Evolutionary conservation across 371 early-diverging fungal species (phyloP).

Genomic region (Mucor plumbeus): DNA sequence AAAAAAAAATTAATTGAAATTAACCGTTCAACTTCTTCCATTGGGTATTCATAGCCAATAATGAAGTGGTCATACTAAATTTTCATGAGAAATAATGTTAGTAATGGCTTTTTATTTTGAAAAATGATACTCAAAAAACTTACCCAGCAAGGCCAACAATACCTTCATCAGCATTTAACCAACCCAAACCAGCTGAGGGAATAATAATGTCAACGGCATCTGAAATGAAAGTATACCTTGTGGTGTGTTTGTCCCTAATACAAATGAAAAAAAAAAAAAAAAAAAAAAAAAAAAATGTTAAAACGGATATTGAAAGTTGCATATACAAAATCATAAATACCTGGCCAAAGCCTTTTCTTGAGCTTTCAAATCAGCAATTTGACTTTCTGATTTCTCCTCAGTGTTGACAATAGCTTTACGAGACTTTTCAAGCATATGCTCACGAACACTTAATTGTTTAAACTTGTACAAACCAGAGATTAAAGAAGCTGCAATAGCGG

Average conservation of each 20-base stretch:
- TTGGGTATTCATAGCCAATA: conserved; percentile 53
- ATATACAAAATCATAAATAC: conserved; percentile 36
- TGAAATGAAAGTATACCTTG: conserved; percentile 61
- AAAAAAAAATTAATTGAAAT: background rate
- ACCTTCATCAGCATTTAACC: conserved; percentile 64
- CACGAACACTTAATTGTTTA: conserved; percentile 50
- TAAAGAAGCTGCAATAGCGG: conserved; percentile 66
- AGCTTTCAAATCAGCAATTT: conserved; percentile 29
- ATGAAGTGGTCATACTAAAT: conserved; percentile 53
- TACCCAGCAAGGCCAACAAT: conserved; percentile 73
- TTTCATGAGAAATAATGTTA: background rate
- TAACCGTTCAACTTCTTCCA: conserved; percentile 44
- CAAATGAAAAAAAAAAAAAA: too few relatives aligned
- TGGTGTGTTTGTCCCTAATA: conserved; percentile 55
- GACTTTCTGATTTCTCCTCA: conserved; percentile 25
- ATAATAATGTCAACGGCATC: conserved; percentile 69
- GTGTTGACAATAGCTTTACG: conserved; percentile 35
- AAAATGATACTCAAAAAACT: conserved; percentile 11
- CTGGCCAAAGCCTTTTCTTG: conserved; percentile 42
- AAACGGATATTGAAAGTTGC: background rate
- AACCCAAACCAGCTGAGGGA: conserved; percentile 64
- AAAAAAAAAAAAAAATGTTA: conserved; percentile 11
- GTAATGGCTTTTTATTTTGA: background rate
- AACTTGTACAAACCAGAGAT: conserved; percentile 67
- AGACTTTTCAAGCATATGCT: conserved; percentile 41